These are phyloP conservation scores for Lasiodiplodia sp. DNA, from an alignment of 2,329 filamentous ascomycete genomes.

Conservation along the genomic window DNA sequence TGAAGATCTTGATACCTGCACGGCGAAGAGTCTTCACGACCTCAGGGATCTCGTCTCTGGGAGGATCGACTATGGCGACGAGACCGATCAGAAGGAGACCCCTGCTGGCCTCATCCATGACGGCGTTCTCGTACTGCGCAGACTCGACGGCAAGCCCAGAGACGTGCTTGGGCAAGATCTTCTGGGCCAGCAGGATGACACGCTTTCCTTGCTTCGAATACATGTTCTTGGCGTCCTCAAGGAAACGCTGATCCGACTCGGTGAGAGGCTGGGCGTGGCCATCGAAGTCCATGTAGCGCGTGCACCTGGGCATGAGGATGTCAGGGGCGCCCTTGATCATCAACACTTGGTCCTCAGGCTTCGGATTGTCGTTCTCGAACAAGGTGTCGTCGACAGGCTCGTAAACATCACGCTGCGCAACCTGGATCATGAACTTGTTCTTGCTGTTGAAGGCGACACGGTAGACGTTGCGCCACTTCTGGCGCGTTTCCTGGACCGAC, in stretches of 20 bases:
- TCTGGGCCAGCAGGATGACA: constrained; percentile 71
- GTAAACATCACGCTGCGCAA: constrained; percentile 38
- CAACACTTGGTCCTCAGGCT: constrained; percentile 52
- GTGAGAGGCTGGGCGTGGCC: constrained; percentile 63
- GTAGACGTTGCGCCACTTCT: constrained; percentile 70
- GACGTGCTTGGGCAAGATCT: constrained; percentile 54
- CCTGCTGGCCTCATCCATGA: constrained; percentile 60
- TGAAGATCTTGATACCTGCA: constrained; percentile 78
- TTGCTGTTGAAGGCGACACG: constrained; percentile 76
- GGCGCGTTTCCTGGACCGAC: constrained; percentile 65
- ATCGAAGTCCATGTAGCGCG: constrained; percentile 62
- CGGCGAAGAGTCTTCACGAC: constrained; percentile 69
- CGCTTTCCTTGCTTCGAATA: constrained; percentile 75
- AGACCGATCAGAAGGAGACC: constrained; percentile 63
- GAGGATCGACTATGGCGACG: constrained; percentile 67
- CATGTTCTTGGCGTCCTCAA: constrained; percentile 69
- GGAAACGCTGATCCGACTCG: constrained; percentile 50
- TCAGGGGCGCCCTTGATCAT: constrained; percentile 85
- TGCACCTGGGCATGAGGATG: constrained; percentile 71
- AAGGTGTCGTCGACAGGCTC: constrained; percentile 41
- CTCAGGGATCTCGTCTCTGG: constrained; percentile 65
- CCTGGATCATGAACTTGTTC: constrained; percentile 81
- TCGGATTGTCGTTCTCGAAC: constrained; percentile 33
- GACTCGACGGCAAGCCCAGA: constrained; percentile 42
- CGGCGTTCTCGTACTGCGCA: constrained; percentile 63